Percentiles rank a stretch among this genome's conserved stretches.
These are phyloP conservation scores for Calonectria pauciramosa DNA, from an alignment of 2,329 filamentous ascomycete genomes.

Conservation along the genomic window DNA sequence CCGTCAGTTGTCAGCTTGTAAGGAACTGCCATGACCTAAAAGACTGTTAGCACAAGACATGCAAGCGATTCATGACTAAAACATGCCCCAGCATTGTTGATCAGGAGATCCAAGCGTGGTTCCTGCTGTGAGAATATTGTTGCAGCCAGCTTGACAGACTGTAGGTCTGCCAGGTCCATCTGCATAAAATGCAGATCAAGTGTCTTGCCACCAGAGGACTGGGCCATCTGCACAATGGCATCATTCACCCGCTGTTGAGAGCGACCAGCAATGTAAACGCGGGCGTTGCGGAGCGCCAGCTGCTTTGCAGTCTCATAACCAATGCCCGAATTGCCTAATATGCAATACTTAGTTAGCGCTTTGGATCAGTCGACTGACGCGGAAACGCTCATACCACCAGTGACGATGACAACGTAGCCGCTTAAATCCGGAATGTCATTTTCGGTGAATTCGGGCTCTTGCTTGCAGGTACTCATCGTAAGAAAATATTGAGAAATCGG, in stretches of 20 bases:
- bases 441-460: conserved; percentile 17
- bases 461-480: neutral
- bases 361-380: rapidly evolving
- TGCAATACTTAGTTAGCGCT: neutral
- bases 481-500: neutral
- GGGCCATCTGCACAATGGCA: conserved; percentile 38
- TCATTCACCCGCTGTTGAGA: conserved; percentile 36
- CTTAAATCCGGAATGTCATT: conserved; percentile 37
- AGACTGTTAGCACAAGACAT: neutral
- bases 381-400: conserved; percentile 29
- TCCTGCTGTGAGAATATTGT: conserved; percentile 35
- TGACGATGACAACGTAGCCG: conserved; percentile 41
- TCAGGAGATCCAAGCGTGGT: conserved; percentile 28
- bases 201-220: conserved; percentile 6
- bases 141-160: conserved; percentile 33
- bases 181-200: conserved; percentile 42
- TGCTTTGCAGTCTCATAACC: conserved; percentile 41
- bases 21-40: conserved; percentile 39
- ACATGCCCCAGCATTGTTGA: conserved; percentile 26
- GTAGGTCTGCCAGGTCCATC: conserved; percentile 39
- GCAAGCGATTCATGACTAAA: neutral
- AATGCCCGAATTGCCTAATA: conserved; percentile 37
- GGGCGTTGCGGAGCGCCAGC: conserved; percentile 34
- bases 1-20: conserved; percentile 39
- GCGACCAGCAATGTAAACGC: conserved; percentile 41